These are phyloP conservation scores for Graphium sp. DNA, from an alignment of 2,329 filamentous ascomycete genomes.

Conservation along the genomic window DNA sequence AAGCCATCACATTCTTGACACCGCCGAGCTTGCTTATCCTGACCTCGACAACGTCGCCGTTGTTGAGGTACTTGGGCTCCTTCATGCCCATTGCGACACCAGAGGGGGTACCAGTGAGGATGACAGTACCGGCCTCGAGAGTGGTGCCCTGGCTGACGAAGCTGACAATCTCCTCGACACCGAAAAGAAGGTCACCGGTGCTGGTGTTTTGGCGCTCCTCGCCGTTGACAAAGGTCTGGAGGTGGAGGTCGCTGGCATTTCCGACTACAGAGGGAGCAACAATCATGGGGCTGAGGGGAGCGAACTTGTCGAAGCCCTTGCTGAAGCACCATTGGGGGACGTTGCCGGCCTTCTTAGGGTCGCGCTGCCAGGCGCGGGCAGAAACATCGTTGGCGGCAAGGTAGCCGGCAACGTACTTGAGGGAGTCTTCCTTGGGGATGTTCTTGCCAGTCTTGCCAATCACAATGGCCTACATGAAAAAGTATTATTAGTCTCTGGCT, in stretches of 20 bases:
- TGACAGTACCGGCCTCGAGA: conserved; percentile 28
- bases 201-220: conserved; percentile 29
- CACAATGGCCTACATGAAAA: conserved; percentile 27
- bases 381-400: conserved; percentile 34
- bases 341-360: conserved; percentile 22
- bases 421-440: conserved; percentile 23
- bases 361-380: conserved; percentile 31
- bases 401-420: conserved; percentile 28
- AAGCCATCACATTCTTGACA: conserved; percentile 20
- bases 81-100: conserved; percentile 29
- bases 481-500: no score
- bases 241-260: conserved; percentile 10
- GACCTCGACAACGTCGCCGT: conserved; percentile 25
- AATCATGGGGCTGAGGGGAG: conserved; percentile 32
- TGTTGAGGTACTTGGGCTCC: conserved; percentile 21
- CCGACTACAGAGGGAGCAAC: conserved; percentile 14
- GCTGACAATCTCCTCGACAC: conserved; percentile 24
- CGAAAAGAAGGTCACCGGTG: conserved; percentile 30
- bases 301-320: conserved; percentile 37
- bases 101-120: conserved; percentile 29
- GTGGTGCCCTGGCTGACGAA: conserved; percentile 31
- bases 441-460: conserved; percentile 36
- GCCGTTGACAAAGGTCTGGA: conserved; percentile 28
- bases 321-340: conserved; percentile 36
- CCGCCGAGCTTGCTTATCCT: conserved; percentile 17